phyloP scores from a whole-genome alignment of 2,329 filamentous ascomycete genomes.

The Colletotrichum sp. region DNA sequence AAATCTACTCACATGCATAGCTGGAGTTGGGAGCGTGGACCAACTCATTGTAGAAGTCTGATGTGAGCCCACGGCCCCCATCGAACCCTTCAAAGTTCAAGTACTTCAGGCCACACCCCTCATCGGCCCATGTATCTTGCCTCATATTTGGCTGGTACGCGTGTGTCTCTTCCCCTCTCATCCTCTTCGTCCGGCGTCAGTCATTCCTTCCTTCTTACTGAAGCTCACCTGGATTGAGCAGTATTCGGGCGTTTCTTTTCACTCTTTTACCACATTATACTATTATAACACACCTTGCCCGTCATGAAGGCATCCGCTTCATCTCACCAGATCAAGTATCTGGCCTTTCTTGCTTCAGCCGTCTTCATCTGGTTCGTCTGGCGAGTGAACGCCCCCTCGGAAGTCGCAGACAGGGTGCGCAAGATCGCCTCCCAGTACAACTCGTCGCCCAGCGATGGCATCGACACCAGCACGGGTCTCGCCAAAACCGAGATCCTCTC shows the following conservation, averaged over 20 bases:
- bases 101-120: background rate
- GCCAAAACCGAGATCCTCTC: conserved; percentile 3
- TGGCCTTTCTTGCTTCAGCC: background rate
- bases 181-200: background rate
- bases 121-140: background rate
- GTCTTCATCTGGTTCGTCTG: conserved; percentile 19
- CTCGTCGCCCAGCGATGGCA: background rate
- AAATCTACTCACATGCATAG: background rate
- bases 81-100: background rate
- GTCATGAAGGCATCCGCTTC: background rate
- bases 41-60: background rate
- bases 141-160: background rate
- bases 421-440: background rate
- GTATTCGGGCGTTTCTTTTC: background rate
- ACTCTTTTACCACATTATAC: background rate
- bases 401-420: background rate
- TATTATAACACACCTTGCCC: background rate
- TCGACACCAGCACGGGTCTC: background rate
- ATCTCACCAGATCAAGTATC: conserved; percentile 6
- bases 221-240: background rate
- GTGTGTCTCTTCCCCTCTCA: background rate
- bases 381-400: background rate
- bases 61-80: background rate
- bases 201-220: background rate
- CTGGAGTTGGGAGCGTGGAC: background rate